Conservation (phyloP, 2,329 filamentous ascomycete genomes). For the Colletotrichum viniferum region DNA sequence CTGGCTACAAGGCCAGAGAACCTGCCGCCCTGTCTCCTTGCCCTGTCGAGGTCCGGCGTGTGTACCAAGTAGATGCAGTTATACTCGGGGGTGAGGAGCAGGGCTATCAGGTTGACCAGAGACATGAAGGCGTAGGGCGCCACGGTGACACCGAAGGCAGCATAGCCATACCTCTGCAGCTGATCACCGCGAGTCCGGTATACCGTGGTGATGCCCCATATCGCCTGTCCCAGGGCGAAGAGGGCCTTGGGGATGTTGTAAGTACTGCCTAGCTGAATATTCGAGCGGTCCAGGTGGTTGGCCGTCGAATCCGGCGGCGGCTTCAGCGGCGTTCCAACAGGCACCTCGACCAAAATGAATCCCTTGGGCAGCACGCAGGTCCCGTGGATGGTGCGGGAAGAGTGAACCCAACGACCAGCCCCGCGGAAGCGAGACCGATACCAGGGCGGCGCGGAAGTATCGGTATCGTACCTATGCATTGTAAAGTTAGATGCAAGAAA, state of each 20-base stretch:
- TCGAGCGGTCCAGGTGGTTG: not conserved
- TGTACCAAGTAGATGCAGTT: conserved; percentile 29
- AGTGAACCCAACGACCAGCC: conserved; percentile 14
- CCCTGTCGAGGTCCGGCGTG: conserved; percentile 15
- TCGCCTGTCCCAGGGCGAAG: conserved; percentile 25
- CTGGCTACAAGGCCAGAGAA: conserved; percentile 13
- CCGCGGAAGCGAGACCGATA: conserved; percentile 10
- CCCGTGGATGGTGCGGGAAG: conserved; percentile 15
- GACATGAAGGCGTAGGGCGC: conserved; percentile 34
- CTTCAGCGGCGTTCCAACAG: conserved; percentile 19
- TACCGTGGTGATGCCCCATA: conserved; percentile 25
- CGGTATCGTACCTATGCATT: conserved; percentile 8
- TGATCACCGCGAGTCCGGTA: conserved; percentile 28
- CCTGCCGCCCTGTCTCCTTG: not conserved
- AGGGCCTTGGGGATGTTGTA: conserved; percentile 24
- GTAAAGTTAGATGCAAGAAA: not conserved
- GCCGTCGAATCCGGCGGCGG: not conserved
- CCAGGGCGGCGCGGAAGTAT: not conserved
- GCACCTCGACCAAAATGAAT: conserved; percentile 18
- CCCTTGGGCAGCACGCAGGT: conserved; percentile 11
- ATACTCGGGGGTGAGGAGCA: conserved; percentile 30
- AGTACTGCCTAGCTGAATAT: conserved; percentile 14
- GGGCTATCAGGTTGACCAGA: conserved; percentile 29
- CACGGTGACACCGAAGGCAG: conserved; percentile 34
- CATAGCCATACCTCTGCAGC: conserved; percentile 31